Conservation (phyloP, 257 asterid genomes). For the Vinca minor region DNA sequence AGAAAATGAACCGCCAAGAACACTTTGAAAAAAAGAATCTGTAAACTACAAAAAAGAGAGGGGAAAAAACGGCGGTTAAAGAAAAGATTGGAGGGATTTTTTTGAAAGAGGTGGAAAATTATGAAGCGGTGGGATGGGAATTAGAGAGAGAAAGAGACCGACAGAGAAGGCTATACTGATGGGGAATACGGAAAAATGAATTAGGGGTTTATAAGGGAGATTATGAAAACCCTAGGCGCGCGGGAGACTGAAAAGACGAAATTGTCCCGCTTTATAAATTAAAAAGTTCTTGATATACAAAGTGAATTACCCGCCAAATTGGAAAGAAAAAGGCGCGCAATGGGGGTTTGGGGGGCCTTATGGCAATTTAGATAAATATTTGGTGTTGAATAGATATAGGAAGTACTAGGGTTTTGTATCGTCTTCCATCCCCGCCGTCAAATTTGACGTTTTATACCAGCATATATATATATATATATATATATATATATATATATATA, state of each 20-base stretch:
- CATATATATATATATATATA: no score
- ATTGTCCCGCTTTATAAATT: constrained; percentile 20
- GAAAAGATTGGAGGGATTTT: not conserved
- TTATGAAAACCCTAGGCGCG: constrained; percentile 76
- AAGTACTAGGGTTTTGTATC: no score
- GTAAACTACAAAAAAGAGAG: no score
- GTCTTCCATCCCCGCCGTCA: no score
- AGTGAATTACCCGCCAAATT: constrained; percentile 49
- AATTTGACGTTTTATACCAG: no score
- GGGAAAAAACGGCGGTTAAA: not conserved
- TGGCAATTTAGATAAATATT: constrained; percentile 19
- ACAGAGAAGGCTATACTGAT: constrained; percentile 21
- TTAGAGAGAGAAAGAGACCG: constrained; percentile 17
- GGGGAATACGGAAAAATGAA: constrained; percentile 8
- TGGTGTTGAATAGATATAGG: no score
- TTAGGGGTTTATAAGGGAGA: constrained; percentile 26
- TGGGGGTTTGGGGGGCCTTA: constrained; percentile 17
- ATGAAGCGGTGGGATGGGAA: no score
- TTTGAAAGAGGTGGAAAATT: constrained; percentile 25
- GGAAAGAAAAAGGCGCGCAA: constrained; percentile 30
- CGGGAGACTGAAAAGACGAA: constrained; percentile 36
- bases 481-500: no score
- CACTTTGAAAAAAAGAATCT: not conserved
- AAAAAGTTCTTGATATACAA: no score
- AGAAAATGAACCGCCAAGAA: not conserved